Evolutionary conservation across 2,329 filamentous ascomycete genomes (phyloP).

Genomic region (Sarocladium kiliense): DNA sequence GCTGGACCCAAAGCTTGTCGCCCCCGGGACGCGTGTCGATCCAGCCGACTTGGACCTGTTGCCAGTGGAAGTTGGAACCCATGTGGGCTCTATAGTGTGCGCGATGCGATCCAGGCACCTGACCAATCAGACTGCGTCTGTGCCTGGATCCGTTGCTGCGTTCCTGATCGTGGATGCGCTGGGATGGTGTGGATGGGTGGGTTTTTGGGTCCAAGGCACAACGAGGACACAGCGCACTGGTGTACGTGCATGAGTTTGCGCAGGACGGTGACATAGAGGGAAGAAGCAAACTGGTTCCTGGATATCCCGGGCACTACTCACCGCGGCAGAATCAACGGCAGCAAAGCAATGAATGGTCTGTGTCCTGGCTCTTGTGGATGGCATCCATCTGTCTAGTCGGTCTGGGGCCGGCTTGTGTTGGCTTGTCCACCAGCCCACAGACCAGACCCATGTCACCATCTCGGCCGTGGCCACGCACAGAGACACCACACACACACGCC

Average conservation of each 20-base stretch:
- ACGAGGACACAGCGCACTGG: too few species aligned
- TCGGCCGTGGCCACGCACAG: background rate
- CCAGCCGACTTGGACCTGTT: background rate
- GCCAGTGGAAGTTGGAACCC: background rate
- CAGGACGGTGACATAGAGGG: too few species aligned
- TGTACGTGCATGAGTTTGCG: too few species aligned
- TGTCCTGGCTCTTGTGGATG: background rate
- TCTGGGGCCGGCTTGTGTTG: background rate
- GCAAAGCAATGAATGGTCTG: background rate
- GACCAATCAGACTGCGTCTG: conserved; percentile 9
- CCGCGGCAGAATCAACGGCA: too few species aligned
- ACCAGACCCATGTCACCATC: conserved; percentile 4
- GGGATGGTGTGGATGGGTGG: conserved; percentile 1
- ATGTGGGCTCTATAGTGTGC: conserved; percentile 4
- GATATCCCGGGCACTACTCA: too few species aligned
- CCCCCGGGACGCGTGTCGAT: conserved; percentile 7
- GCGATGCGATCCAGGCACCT: background rate
- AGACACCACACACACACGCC: background rate
- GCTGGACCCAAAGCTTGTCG: background rate
- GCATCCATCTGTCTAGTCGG: background rate
- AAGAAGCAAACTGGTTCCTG: too few species aligned
- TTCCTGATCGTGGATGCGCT: conserved; percentile 5
- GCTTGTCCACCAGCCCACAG: background rate
- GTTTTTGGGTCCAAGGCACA: too few species aligned
- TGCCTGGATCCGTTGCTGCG: conserved; percentile 10